These are phyloP conservation scores for Plantago major DNA, from an alignment of 257 asterid genomes.

Conservation along the genomic window DNA sequence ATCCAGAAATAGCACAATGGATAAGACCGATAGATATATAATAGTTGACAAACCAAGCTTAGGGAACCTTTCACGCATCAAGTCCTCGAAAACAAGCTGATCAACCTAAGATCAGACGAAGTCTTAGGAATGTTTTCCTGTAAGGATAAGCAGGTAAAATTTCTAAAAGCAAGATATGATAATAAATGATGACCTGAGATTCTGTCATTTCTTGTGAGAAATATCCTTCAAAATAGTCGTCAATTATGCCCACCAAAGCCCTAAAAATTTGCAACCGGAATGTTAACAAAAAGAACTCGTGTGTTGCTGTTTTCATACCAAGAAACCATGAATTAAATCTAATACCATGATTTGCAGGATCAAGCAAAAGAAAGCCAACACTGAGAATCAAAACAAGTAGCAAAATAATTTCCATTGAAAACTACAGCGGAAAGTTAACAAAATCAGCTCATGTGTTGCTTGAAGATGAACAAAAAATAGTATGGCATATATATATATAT, in stretches of 20 bases:
- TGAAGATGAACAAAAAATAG: too few relatives aligned
- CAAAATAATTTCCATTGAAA: too few relatives aligned
- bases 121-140: slow-evolving; percentile 10
- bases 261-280: slow-evolving; percentile 51
- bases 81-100: slow-evolving; percentile 91
- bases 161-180: slow-evolving; percentile 13
- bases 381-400: not conserved
- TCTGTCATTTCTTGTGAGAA: slow-evolving; percentile 90
- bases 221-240: slow-evolving; percentile 83
- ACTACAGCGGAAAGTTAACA: too few relatives aligned
- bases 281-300: slow-evolving; percentile 26
- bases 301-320: slow-evolving; percentile 10
- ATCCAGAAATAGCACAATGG: slow-evolving; percentile 8
- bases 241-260: slow-evolving; percentile 85
- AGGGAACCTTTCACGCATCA: slow-evolving; percentile 87
- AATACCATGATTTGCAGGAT: not conserved
- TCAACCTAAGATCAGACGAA: slow-evolving; percentile 52
- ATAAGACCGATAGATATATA: slow-evolving; percentile 1
- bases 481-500: too few relatives aligned
- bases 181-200: slow-evolving; percentile 65
- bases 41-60: slow-evolving; percentile 59
- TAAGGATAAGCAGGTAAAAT: slow-evolving; percentile 17
- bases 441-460: too few relatives aligned
- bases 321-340: slow-evolving; percentile 1
- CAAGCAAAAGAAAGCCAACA: not conserved